Conservation (phyloP, 1,284 basidiomycete genomes). For the Apiotrichum sp. region DNA sequence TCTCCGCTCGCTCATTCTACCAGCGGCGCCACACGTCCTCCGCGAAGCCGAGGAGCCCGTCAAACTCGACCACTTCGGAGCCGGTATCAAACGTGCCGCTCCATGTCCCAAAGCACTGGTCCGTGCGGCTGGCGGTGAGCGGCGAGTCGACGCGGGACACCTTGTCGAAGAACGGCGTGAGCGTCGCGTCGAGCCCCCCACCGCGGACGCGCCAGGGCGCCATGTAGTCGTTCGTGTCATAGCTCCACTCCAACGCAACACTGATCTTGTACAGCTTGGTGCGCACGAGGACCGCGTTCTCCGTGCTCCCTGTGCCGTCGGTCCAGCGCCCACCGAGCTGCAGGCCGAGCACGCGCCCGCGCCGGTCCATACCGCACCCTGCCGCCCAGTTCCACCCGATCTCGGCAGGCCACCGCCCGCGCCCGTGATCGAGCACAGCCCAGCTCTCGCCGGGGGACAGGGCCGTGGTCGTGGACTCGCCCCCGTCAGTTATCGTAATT, state of each 20-base stretch:
- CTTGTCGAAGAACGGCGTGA: slow-evolving; percentile 12
- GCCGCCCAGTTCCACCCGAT: slow-evolving; percentile 16
- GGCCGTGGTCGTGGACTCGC: background rate
- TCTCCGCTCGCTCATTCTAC: background rate
- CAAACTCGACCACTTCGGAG: slow-evolving; percentile 8
- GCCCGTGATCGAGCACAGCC: slow-evolving; percentile 16
- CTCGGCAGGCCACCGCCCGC: slow-evolving; percentile 10
- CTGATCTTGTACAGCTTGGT: slow-evolving; percentile 10
- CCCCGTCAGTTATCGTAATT: slow-evolving; percentile 1
- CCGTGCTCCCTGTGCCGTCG: slow-evolving; percentile 13
- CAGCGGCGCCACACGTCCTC: slow-evolving; percentile 11
- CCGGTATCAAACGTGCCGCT: slow-evolving; percentile 11
- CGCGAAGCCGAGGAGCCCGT: slow-evolving; percentile 9
- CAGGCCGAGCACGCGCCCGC: slow-evolving; percentile 9
- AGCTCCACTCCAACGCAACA: slow-evolving; percentile 8
- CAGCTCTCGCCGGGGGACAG: slow-evolving; percentile 6
- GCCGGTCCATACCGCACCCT: background rate
- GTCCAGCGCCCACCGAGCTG: slow-evolving; percentile 16
- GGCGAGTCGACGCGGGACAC: background rate
- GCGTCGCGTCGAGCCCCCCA: slow-evolving; percentile 10
- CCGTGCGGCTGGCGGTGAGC: background rate
- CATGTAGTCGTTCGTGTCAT: slow-evolving; percentile 6
- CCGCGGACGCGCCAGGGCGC: slow-evolving; percentile 10
- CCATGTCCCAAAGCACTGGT: slow-evolving; percentile 14
- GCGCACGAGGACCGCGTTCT: slow-evolving; percentile 10